phyloP scores from a whole-genome alignment of 1,139 yeast species.

The Saccharomycopsis phalli region DNA sequence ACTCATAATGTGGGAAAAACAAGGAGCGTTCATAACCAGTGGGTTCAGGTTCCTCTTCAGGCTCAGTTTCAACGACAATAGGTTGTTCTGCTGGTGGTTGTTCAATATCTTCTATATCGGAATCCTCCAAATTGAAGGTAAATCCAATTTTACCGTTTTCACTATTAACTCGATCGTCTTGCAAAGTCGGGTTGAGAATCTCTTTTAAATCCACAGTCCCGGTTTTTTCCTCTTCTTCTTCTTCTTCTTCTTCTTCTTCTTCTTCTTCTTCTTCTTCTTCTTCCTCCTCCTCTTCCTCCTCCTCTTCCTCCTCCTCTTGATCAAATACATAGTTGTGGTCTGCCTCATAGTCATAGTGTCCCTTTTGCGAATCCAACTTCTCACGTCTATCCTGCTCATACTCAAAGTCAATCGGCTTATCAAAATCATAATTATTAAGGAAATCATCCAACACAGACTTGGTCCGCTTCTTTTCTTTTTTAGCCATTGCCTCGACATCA shows the following conservation, averaged over 20 bases:
- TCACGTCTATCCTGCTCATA: slow-evolving; percentile 30
- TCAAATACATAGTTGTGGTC: slow-evolving; percentile 32
- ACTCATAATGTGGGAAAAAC: slow-evolving; percentile 74
- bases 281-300: slow-evolving; percentile 31
- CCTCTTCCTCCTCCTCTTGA: slow-evolving; percentile 35
- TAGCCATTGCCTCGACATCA: slow-evolving; percentile 27
- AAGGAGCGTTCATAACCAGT: slow-evolving; percentile 39
- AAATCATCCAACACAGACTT: slow-evolving; percentile 45
- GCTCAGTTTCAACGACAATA: slow-evolving; percentile 20
- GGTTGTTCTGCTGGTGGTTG: slow-evolving; percentile 5
- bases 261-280: slow-evolving; percentile 33
- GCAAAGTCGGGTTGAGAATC: slow-evolving; percentile 45
- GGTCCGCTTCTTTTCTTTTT: slow-evolving; percentile 31
- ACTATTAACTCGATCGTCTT: not conserved
- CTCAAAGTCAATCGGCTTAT: slow-evolving; percentile 47
- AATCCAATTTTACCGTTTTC: slow-evolving; percentile 10
- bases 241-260: slow-evolving; percentile 30
- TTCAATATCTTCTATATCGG: slow-evolving; percentile 21
- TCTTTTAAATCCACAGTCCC: slow-evolving; percentile 55
- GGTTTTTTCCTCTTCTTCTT: slow-evolving; percentile 32
- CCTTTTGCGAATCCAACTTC: slow-evolving; percentile 31
- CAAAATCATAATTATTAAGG: slow-evolving; percentile 47
- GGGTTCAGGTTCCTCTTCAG: slow-evolving; percentile 18
- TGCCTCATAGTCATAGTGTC: slow-evolving; percentile 36
- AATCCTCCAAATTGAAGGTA: slow-evolving; percentile 19